Conservation (phyloP, 2,329 filamentous ascomycete species). For the Ophiostoma populinum region DNA sequence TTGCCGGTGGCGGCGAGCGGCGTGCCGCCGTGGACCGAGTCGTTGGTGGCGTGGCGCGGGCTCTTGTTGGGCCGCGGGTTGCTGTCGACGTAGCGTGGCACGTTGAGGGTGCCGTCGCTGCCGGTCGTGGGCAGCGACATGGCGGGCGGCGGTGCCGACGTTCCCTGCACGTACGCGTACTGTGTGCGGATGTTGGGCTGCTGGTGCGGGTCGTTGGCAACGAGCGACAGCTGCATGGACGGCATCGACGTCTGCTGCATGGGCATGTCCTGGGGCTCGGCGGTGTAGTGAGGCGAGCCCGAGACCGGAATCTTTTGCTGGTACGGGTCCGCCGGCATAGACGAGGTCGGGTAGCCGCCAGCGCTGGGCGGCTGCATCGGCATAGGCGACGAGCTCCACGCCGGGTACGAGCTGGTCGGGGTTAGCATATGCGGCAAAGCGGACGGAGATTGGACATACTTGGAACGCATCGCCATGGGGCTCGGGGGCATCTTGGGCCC, state of each 20-base stretch:
- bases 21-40: conserved; percentile 32
- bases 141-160: conserved; percentile 32
- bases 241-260: conserved; percentile 36
- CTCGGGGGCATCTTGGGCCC: conserved; percentile 34
- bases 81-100: conserved; percentile 39
- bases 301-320: conserved; percentile 35
- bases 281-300: conserved; percentile 27
- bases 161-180: conserved; percentile 35
- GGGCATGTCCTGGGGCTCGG: conserved; percentile 36
- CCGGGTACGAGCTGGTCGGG: conserved; percentile 37
- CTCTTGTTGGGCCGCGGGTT: conserved; percentile 38
- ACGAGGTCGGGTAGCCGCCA: conserved; percentile 26
- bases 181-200: conserved; percentile 31
- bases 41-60: conserved; percentile 35
- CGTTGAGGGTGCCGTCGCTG: conserved; percentile 28
- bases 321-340: conserved; percentile 33
- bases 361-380: conserved; percentile 16
- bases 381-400: conserved; percentile 36
- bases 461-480: conserved; percentile 38
- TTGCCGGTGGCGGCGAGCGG: conserved; percentile 26
- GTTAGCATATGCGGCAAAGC: too few relatives aligned
- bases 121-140: conserved; percentile 24
- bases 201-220: conserved; percentile 30
- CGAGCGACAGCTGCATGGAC: conserved; percentile 33
- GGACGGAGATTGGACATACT: conserved; percentile 25